Evolutionary conservation across 2,329 filamentous ascomycete species (phyloP), one percentile per base, ranked within the genome.

Genomic region (Ceratocystis lukuohia): DNA sequence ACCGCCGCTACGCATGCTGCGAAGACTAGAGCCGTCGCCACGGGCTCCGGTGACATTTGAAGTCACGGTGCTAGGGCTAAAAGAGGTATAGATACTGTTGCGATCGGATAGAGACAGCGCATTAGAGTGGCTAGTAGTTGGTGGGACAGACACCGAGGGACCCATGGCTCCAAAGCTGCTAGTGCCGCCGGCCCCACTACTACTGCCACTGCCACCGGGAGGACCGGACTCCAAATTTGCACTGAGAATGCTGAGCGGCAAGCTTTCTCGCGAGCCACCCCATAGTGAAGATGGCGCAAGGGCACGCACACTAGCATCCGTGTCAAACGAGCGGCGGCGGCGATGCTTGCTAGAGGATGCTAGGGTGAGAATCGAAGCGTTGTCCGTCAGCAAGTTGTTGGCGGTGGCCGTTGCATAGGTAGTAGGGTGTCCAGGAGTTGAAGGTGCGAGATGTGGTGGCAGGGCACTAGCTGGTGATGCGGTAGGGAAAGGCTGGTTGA

Each of bases 321-420:
- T 94, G 74, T 94, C 90, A 75, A 93, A 85, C 37, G 88, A 92
- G 68, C 89, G 84, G 62, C 89, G 83, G 45, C 90, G 85, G 33
- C 86, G 83, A 46, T 87, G 84, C 76, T 93, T 91, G 70, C 87
- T 90, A 0, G 88, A 92, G 3, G 89, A 93, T 1, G 90, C 90
- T 15, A 95, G 80, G 0, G 90, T 95, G 68, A 95, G 77, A 70
- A 95, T 92, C 30, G 89, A 93, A 25, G 90, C 90, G 73, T 95
- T 90, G 74, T 95, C 90, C 1, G 88, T 91, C 44, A 93, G 78
- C 5, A 93, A 80, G 71, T 89, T 90, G 75, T 92, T 91, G 64
- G 89, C 89, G 0, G 88, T 93, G 1, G 88, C 88, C n/a, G 82
- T 84, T 63, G 80, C 83, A 74, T 93, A 93, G 0, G 88, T 92